These are phyloP conservation scores for Serpula lacrymans DNA, from an alignment of 768 basidiomycete species.

Conservation along the genomic window DNA sequence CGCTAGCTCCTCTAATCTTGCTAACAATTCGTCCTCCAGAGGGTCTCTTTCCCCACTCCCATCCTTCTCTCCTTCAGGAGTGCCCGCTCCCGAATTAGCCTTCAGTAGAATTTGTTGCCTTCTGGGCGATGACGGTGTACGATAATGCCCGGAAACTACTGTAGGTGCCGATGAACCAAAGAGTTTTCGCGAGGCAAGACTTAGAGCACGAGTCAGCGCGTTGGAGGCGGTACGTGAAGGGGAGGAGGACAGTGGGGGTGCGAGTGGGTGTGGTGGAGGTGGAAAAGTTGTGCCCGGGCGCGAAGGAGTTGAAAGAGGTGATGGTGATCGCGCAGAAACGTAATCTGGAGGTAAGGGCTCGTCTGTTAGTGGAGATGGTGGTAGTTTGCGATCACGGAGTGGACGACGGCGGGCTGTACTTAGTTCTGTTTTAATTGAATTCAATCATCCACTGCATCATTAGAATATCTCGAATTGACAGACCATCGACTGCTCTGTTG, in stretches of 20 bases:
- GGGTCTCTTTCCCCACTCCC: conserved; percentile 48
- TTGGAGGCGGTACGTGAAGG: conserved; percentile 68
- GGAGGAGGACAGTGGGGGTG: conserved; percentile 61
- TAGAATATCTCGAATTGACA: too few species aligned
- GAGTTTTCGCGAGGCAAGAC: conserved; percentile 75
- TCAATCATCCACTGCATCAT: too few species aligned
- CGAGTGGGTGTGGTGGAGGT: conserved; percentile 50
- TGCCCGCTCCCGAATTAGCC: conserved; percentile 34
- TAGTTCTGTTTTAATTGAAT: conserved; percentile 47
- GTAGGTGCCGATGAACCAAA: conserved; percentile 53
- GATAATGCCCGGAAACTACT: conserved; percentile 35
- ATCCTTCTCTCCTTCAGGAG: conserved; percentile 27
- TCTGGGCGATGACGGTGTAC: conserved; percentile 52
- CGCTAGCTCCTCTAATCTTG: conserved; percentile 79
- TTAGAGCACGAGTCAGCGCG: conserved; percentile 76
- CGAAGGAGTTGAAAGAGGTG: conserved; percentile 19
- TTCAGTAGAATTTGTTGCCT: conserved; percentile 49
- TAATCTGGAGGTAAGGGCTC: conserved; percentile 38
- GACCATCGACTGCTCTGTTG: conserved; percentile 88
- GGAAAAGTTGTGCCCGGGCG: conserved; percentile 57
- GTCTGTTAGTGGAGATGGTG: conserved; percentile 48
- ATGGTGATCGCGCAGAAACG: conserved; percentile 22
- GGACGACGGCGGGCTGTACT: conserved; percentile 55
- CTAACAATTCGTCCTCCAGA: conserved; percentile 82
- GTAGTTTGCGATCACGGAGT: conserved; percentile 50